Base-by-base conservation (phyloP, 1,139 yeast species). In the Zygotorulaspora mrakii region DNA sequence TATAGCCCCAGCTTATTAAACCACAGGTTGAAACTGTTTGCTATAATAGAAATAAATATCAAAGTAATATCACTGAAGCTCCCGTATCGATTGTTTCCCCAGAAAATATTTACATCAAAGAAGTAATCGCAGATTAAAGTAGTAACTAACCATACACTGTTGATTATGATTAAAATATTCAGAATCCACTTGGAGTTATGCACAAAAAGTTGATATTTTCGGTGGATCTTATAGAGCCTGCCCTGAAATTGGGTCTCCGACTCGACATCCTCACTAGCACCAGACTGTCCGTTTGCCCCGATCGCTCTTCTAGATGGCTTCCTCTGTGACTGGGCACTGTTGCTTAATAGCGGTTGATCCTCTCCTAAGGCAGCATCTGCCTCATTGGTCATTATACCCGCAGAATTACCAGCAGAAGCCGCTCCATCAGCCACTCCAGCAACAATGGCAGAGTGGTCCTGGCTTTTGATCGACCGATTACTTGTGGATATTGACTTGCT, bases 41-140 rank as follows among this genome's bases (percentile, higher is more conserved):
- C 57, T 11, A 57, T 39, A 11, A 59, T 48, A 1, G 65, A 50
- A 3, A 59, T 44, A 24, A 51, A 47, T 3, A 59, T 49, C 28
- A 59, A 37, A 2, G 51, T 42, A 22, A 59, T 26, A 27, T 57
- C 59, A 31, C 49, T 48, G 39, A 58, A 60, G 28, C 57, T 49
- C 16, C 54, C 48, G 11, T 49, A 32, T 26, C 62, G 47, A 29
- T 55, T 55, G 24, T 46, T 45, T 14, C 49, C 42, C n/a, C 42
- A 43, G 31, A 53, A 39, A n/a, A 54, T 26, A 14, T 45, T 47
- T 18, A 55, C 46, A 37, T 54, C 55, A 33, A 59, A 50, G 31
- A 59, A 58, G 40, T 50, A 60, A 35, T 57, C 61, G 18, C 57
- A 50, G 11, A 60, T 48, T 28, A 60, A 46, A 0, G 58, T 45